Evolutionary conservation across 805 yeast genomes (phyloP), one percentile per base, ranked within the genome.

Genomic region (Ogataea nitratoaversa): DNA sequence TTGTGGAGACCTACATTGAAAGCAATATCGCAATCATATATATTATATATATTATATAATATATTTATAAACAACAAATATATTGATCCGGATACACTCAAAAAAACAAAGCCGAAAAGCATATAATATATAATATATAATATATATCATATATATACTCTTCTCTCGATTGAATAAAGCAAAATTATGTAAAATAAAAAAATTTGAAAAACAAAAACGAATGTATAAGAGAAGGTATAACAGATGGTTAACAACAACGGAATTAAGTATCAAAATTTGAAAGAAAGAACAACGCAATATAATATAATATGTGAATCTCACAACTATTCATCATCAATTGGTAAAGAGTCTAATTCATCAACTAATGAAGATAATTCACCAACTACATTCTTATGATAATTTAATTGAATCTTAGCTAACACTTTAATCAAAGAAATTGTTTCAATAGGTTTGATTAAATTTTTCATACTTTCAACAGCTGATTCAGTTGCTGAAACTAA

Each of bases 391-490:
- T 72, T 74, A 55, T 73, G 74, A 52, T 74, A 84, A 45, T 80
- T 81, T 53, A 79, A 68, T 65, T 84, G 93, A 44, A 85, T 82
- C 50, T 74, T 70, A 50, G 78, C 76, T 52, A 83, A 78, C n/a
- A 82, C 65, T 54, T 80, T 80, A 48, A 85, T 67, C 50, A 85
- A 65, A 43, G 74, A 71, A 35, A 84, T 70, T 40, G 79, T 68
- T 59, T 82, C 84, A 9, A 78, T 69, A 19, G 90, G 87, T 46
- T 74, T 77, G 49, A 85, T 76, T 41, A 85, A 67, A 48, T 72
- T 76, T 60, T 82, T 79, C 93, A 85, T 84, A 39, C 79, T 78
- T 51, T 78, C 76, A n/a, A 84, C 93, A 0, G 95, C 93, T 20
- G 72, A 66, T 42, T 84, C 82, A 4, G 89, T 84, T 19, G 88